Evolutionary conservation across 768 basidiomycete genomes (phyloP).

Genomic region (Rhodotorula kratochvilovae): DNA sequence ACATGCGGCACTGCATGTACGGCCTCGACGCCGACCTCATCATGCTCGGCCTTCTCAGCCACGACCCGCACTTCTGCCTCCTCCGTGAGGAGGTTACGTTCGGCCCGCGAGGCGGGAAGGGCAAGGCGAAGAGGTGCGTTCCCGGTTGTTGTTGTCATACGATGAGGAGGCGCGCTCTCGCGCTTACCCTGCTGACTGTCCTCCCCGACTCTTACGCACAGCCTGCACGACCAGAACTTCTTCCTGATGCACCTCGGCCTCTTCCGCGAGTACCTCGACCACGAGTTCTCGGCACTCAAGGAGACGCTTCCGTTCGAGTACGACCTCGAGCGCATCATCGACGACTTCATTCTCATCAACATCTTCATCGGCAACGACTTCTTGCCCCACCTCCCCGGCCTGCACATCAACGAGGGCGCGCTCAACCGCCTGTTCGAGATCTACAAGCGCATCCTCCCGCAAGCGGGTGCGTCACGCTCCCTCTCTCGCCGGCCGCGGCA

Average conservation of each 20-base stretch:
- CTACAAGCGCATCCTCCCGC: constrained; percentile 83
- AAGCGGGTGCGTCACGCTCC: constrained; percentile 57
- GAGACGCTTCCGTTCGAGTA: constrained; percentile 70
- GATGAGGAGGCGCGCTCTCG: no score
- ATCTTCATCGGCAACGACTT: constrained; percentile 99
- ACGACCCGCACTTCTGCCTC: constrained; percentile 97
- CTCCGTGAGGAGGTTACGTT: constrained; percentile 98
- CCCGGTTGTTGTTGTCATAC: not conserved
- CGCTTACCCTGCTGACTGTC: not conserved
- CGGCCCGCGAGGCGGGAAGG: constrained; percentile 74
- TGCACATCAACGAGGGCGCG: constrained; percentile 97
- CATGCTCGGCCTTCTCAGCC: constrained; percentile 93
- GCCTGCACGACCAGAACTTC: constrained; percentile 77
- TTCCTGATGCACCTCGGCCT: constrained; percentile 90
- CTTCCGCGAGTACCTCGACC: constrained; percentile 92
- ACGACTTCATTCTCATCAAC: constrained; percentile 93
- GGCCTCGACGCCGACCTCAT: constrained; percentile 97
- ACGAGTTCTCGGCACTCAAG: constrained; percentile 69
- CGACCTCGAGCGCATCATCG: constrained; percentile 87
- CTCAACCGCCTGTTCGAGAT: constrained; percentile 87
- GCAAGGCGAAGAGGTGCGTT: constrained; percentile 45
- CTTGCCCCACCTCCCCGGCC: constrained; percentile 86
- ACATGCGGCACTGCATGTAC: constrained; percentile 94
- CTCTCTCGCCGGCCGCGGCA: no score
- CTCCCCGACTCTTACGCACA: constrained; percentile 30